Conservation (phyloP, 495 filamentous ascomycete genomes). For the Pseudevernia furfuracea region DNA sequence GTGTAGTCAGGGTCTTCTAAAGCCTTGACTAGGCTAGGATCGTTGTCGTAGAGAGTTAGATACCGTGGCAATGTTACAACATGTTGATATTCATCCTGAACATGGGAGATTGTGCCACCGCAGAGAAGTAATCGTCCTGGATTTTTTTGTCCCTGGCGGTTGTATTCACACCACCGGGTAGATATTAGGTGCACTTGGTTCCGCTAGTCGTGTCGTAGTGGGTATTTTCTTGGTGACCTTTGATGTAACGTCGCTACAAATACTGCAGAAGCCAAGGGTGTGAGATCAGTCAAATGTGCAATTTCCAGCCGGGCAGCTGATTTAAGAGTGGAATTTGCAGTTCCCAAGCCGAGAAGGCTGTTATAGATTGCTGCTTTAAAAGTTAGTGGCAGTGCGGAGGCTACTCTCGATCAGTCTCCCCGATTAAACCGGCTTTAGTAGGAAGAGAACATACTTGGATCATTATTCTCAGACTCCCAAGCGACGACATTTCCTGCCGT, state of each 20-base stretch:
- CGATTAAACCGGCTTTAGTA: neutral
- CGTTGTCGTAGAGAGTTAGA: neutral
- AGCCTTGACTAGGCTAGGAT: neutral
- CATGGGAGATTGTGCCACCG: neutral
- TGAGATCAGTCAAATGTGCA: neutral
- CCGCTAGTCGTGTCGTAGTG: neutral
- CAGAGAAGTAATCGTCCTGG: neutral
- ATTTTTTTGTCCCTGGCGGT: neutral
- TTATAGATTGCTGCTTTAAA: neutral
- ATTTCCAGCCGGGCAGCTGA: neutral
- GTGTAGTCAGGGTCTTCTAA: neutral
- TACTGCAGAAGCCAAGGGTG: slow-evolving; percentile 4
- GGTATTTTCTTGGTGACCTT: neutral
- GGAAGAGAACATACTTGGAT: neutral
- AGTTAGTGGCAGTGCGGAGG: neutral
- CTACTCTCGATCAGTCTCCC: neutral
- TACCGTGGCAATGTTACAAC: neutral
- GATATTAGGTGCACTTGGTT: neutral
- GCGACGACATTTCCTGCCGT: no score
- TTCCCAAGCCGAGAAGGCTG: neutral
- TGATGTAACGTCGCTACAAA: neutral
- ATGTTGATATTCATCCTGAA: neutral
- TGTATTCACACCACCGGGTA: neutral
- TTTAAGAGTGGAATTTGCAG: neutral
- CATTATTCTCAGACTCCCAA: neutral